Conservation (phyloP, 164 flowering plant species). For the Sextonia rubra region DNA sequence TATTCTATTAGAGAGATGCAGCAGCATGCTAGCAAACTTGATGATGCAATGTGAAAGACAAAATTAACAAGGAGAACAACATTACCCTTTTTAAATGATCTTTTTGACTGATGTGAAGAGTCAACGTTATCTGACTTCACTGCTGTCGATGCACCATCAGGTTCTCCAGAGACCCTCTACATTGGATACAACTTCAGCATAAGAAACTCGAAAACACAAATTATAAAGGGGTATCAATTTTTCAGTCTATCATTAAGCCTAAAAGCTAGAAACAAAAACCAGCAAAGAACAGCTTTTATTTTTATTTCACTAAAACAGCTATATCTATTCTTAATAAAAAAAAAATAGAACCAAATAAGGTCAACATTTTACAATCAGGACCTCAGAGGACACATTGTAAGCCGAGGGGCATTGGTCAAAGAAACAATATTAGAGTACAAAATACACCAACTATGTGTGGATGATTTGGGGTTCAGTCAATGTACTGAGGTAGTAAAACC, state of each 20-base stretch:
- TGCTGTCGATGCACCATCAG: constrained; percentile 45
- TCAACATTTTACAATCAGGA: not conserved
- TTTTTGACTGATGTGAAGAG: constrained; percentile 38
- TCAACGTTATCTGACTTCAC: constrained; percentile 42
- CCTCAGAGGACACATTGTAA: not conserved
- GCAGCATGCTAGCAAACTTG: not conserved
- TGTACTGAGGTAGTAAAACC: too few species aligned
- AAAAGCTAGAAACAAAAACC: not conserved
- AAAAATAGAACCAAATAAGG: not conserved
- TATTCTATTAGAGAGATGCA: too few species aligned
- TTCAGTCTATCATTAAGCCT: not conserved
- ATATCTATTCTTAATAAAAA: not conserved
- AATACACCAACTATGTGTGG: too few species aligned
- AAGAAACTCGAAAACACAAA: constrained; percentile 2
- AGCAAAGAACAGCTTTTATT: not conserved
- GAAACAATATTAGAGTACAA: not conserved
- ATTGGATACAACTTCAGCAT: constrained; percentile 1
- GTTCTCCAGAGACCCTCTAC: constrained; percentile 66
- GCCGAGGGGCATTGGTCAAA: not conserved
- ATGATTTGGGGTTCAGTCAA: too few species aligned
- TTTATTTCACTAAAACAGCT: not conserved
- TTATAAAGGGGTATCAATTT: not conserved
- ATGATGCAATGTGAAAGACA: not conserved
- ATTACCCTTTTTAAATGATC: constrained; percentile 68
- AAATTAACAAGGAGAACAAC: constrained; percentile 1